Evolutionary conservation across 257 asterid genomes (phyloP).

Genomic region (Jacaranda mimosifolia): DNA sequence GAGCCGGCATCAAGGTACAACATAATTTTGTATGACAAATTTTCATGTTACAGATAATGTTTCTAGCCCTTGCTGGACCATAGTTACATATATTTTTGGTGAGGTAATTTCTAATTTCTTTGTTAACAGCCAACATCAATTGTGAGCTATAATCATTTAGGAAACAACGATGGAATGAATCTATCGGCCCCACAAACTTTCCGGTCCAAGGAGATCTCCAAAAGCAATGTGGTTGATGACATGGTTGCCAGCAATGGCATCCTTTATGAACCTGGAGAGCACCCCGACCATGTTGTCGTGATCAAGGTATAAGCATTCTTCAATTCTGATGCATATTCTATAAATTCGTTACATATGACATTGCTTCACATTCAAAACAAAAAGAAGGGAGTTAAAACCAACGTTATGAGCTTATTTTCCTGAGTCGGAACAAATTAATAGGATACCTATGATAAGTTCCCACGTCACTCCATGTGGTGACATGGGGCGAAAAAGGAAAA

Average conservation of each 20-base stretch:
- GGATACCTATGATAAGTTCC: no score
- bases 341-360: no score
- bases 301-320: conserved; percentile 68
- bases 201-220: conserved; percentile 97
- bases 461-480: no score
- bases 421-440: no score
- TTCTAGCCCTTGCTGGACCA: background rate
- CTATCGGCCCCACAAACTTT: conserved; percentile 96
- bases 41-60: background rate
- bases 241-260: conserved; percentile 98
- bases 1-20: conserved; percentile 95
- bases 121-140: conserved; percentile 86
- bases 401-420: no score
- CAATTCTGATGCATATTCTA: background rate
- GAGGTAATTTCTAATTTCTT: conserved; percentile 16
- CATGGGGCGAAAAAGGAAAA: no score
- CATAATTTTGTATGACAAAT: background rate
- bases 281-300: conserved; percentile 97
- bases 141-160: conserved; percentile 97
- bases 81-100: background rate
- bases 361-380: no score
- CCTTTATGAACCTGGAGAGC: conserved; percentile 93
- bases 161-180: conserved; percentile 98
- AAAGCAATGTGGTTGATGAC: conserved; percentile 98
- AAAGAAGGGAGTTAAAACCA: no score